phyloP scores from a whole-genome alignment of 2,329 filamentous ascomycete genomes.

The Arachnomyces sp. region DNA sequence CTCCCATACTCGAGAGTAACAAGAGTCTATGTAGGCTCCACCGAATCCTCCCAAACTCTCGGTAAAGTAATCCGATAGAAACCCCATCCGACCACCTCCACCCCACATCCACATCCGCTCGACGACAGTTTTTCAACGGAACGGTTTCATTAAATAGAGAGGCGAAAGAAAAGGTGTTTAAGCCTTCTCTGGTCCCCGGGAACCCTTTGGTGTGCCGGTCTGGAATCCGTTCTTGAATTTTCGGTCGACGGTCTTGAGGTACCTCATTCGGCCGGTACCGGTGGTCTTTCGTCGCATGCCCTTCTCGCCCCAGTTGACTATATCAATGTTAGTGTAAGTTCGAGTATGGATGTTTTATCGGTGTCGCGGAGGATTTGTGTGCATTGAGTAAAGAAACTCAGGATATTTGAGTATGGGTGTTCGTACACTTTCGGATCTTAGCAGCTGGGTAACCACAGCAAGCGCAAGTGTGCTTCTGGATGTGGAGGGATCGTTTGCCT shows the following conservation, averaged over 20 bases:
- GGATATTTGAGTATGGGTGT: slow-evolving; percentile 26
- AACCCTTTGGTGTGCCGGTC: slow-evolving; percentile 74
- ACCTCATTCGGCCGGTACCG: slow-evolving; percentile 90
- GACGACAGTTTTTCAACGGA: too few species aligned
- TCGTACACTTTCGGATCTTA: slow-evolving; percentile 97
- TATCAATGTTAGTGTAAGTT: slow-evolving; percentile 23
- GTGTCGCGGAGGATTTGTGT: not conserved
- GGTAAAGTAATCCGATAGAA: too few species aligned
- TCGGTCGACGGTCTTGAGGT: slow-evolving; percentile 85
- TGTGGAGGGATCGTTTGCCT: slow-evolving; percentile 96
- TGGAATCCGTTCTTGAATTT: slow-evolving; percentile 98
- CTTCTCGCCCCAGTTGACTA: slow-evolving; percentile 99
- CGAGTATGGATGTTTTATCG: too few species aligned
- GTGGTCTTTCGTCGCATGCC: slow-evolving; percentile 99
- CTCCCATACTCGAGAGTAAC: not conserved
- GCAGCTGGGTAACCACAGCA: slow-evolving; percentile 94
- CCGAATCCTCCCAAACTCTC: too few species aligned
- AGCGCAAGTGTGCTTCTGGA: slow-evolving; percentile 98
- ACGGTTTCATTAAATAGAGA: too few species aligned
- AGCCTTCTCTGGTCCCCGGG: slow-evolving; percentile 54
- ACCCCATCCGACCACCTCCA: too few species aligned
- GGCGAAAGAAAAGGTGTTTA: slow-evolving; percentile 26
- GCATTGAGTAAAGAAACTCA: slow-evolving; percentile 6
- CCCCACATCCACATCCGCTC: too few species aligned
- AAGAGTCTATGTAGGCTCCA: too few species aligned